Evolutionary conservation across 306 rosid species (phyloP).

Genomic region (Vigna hirtella): DNA sequence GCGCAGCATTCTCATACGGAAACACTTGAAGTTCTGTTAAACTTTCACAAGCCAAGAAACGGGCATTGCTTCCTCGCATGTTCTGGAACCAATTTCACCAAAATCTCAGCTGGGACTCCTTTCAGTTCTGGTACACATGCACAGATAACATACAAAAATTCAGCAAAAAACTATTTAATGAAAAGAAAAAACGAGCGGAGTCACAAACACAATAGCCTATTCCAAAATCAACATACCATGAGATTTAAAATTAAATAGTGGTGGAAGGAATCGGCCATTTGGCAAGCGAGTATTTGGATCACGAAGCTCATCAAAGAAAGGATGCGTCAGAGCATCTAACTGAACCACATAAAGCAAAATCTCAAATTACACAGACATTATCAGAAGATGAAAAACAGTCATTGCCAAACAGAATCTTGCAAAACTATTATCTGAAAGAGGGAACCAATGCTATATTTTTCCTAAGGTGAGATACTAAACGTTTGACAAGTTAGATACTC

Average conservation of each 20-base stretch:
- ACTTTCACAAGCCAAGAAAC: slow-evolving; percentile 74
- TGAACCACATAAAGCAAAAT: slow-evolving; percentile 45
- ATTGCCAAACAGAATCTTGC: slow-evolving; percentile 17
- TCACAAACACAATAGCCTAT: not conserved
- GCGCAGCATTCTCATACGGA: slow-evolving; percentile 50
- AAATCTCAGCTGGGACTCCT: slow-evolving; percentile 73
- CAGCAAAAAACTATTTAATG: not conserved
- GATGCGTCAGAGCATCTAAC: slow-evolving; percentile 93
- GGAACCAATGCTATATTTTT: not conserved
- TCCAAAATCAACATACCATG: slow-evolving; percentile 66
- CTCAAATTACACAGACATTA: not conserved
- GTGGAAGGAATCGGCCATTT: slow-evolving; percentile 95
- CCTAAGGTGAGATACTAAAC: not conserved
- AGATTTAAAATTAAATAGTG: slow-evolving; percentile 87
- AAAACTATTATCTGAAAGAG: slow-evolving; percentile 20
- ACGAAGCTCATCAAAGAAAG: slow-evolving; percentile 95
- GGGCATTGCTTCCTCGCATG: slow-evolving; percentile 94
- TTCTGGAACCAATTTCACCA: slow-evolving; percentile 91
- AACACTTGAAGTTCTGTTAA: slow-evolving; percentile 49
- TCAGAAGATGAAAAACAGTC: slow-evolving; percentile 1
- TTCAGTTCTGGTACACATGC: slow-evolving; percentile 70
- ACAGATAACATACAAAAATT: slow-evolving; percentile 28
- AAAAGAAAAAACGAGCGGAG: not conserved
- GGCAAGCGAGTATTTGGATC: slow-evolving; percentile 85
- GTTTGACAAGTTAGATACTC: slow-evolving; percentile 45